phyloP scores from a whole-genome alignment of 2,329 filamentous ascomycete genomes.

The Neonectria sp. region DNA sequence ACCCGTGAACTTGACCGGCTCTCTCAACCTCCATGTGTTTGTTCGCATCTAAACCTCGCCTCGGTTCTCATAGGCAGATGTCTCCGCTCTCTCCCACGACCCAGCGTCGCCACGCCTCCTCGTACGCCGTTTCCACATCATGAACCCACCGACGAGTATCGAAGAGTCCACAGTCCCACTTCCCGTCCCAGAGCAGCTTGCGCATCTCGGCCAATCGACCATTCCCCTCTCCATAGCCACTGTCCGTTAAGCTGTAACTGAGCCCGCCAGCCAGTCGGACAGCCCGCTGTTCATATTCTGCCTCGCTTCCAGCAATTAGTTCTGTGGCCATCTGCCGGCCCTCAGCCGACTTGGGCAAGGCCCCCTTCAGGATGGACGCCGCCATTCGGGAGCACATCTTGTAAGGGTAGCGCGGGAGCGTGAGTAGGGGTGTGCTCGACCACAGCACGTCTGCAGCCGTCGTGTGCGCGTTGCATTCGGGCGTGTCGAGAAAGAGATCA shows the following conservation, averaged over 20 bases:
- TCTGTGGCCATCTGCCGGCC: constrained; percentile 79
- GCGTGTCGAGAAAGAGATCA: constrained; percentile 96
- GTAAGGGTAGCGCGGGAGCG: constrained; percentile 91
- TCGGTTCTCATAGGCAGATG: constrained; percentile 78
- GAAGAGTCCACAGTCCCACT: constrained; percentile 91
- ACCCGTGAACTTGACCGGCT: neutral
- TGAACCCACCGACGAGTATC: constrained; percentile 92
- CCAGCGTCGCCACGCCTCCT: constrained; percentile 91
- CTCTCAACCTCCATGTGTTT: neutral
- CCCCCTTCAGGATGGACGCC: constrained; percentile 92
- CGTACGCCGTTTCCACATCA: constrained; percentile 91
- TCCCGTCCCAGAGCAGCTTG: constrained; percentile 84
- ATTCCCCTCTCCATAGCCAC: constrained; percentile 66
- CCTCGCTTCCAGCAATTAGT: constrained; percentile 83
- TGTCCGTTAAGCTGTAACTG: constrained; percentile 65
- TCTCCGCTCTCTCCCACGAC: constrained; percentile 90
- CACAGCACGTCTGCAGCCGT: constrained; percentile 97
- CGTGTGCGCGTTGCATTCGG: constrained; percentile 98
- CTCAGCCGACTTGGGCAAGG: constrained; percentile 80
- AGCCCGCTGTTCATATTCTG: constrained; percentile 87
- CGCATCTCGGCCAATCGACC: constrained; percentile 86
- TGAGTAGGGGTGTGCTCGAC: constrained; percentile 94
- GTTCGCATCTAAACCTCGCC: neutral
- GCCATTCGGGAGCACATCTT: constrained; percentile 99
- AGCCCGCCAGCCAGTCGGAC: constrained; percentile 76